Base-by-base conservation (phyloP, 2,329 filamentous ascomycete species). In the Rhynchosporium graminicola region DNA sequence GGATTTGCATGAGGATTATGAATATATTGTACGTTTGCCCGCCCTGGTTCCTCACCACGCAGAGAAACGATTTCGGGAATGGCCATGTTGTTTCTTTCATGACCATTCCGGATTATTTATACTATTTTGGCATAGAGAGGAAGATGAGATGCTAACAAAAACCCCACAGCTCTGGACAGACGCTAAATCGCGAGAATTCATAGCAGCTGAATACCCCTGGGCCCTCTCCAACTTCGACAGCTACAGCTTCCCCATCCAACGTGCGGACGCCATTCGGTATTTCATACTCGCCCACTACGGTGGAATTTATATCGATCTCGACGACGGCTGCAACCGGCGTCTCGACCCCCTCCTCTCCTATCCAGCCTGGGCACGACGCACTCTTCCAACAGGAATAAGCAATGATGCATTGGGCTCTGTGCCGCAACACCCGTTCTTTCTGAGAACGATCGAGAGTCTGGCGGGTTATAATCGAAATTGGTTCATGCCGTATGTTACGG, bases 391-490 rank as follows among this genome's bases (percentile, higher is more conserved):
- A 0, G 90, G 90, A 65, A 90, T 93, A 69, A 90, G 87, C 68
- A 93, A 93, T 78, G 90, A 93, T 71, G 87, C 87, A 46, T 92
- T 93, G 89, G 88, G 88, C 55, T 78, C 88, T 15, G 81, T 90
- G 0, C 85, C 87, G 0, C 82, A 86, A 64, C 90, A 93, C 70
- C 89, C 89, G 0, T 91, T 91, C 78, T 92, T 92, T 79, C 79
- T 87, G 57, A 80, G 82, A 55, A 86, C 89, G 45, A 89, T 91
- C 69, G 82, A 89, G 65, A 80, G 82, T 12, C 78, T 93, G n/a
- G 81, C 85, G 62, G 79, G 81, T 60, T 91, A 90, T 75, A 82
- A 90, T 72, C 82, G 84, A 63, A 84, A 83, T 66, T 93, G 89
- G 89, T 65, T 63, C 20, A 68, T 75, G 56, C 78, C 79, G 0